Base-by-base conservation (phyloP, 2,329 filamentous ascomycete genomes). In the Ophiocordyceps camponoti-rufipedis region DNA sequence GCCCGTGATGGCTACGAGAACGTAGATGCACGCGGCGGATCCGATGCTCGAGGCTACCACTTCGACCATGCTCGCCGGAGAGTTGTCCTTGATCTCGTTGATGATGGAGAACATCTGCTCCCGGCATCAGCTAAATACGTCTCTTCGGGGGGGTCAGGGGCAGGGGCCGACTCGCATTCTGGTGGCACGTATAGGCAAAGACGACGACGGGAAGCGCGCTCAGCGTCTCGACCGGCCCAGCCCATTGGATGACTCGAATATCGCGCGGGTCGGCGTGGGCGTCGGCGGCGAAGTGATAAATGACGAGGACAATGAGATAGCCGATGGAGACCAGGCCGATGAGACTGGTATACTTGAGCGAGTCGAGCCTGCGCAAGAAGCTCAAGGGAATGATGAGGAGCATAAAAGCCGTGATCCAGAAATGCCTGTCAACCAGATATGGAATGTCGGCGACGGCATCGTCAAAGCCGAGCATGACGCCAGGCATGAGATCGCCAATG, bases 341-440 rank as follows among this genome's bases (percentile, higher is more conserved):
- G 43, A 98, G 70, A 54, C 88, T 95, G 3, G 91, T 98, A 60
- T 98, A 98, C 65, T 96, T 96, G 56, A 98, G 72, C 35, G 89
- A 96, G 62, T 98, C 91, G 39, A 98, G 71, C 33, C 87, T 79
- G 50, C 87, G 80, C 35, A 98, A 69, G 56, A 96, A 98, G 46
- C 87, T 93, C 47, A 98, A 69, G 5, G 91, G 91, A 51, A 98
- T 96, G 52, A 98, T 85, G 50, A 94, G 74, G 50, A 95, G 74
- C 87, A 98, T 94, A 59, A 98, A 98, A 1, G 80, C 88, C 2
- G 91, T 96, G 49, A 98, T 84, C 91, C 91, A 98, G 60, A 98
- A 98, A 59, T 91, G 82, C 44, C 91, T 77, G 58, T 96, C 87
- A 41, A 89, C 72, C 50, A 96, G 65, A 56, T 89, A 96, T 1